Evolutionary conservation across 2,329 filamentous ascomycete genomes (phyloP).

Genomic region (Colletotrichum sp.): DNA sequence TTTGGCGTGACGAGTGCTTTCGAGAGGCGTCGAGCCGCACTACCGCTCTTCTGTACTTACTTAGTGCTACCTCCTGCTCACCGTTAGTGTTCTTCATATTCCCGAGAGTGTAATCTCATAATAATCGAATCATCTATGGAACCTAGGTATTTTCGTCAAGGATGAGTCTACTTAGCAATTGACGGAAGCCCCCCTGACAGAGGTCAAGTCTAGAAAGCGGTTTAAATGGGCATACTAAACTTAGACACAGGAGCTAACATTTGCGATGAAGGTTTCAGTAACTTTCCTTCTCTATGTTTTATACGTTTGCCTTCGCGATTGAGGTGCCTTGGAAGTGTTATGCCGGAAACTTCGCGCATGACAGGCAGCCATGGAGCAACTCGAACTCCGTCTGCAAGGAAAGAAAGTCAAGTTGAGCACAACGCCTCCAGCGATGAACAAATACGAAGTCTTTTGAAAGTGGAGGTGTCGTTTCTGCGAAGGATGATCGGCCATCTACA

Average conservation of each 20-base stretch:
- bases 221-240: not conserved
- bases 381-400: not conserved
- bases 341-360: fast-evolving
- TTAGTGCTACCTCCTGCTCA: not conserved
- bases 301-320: not conserved
- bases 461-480: not conserved
- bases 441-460: not conserved
- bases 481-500: fast-evolving
- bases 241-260: fast-evolving
- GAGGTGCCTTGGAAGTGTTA: not conserved
- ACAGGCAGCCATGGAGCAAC: not conserved
- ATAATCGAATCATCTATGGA: not conserved
- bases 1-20: not conserved
- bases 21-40: not conserved
- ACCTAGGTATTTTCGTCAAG: not conserved
- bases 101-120: not conserved
- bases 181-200: fast-evolving
- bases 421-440: not conserved
- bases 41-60: not conserved
- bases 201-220: not conserved
- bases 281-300: not conserved
- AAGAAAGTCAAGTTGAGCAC: not conserved
- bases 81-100: not conserved
- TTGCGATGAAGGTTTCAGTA: fast-evolving
- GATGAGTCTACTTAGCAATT: not conserved